phyloP scores from a whole-genome alignment of 2,329 filamentous ascomycete genomes.

The Ampelomyces quisqualis region DNA sequence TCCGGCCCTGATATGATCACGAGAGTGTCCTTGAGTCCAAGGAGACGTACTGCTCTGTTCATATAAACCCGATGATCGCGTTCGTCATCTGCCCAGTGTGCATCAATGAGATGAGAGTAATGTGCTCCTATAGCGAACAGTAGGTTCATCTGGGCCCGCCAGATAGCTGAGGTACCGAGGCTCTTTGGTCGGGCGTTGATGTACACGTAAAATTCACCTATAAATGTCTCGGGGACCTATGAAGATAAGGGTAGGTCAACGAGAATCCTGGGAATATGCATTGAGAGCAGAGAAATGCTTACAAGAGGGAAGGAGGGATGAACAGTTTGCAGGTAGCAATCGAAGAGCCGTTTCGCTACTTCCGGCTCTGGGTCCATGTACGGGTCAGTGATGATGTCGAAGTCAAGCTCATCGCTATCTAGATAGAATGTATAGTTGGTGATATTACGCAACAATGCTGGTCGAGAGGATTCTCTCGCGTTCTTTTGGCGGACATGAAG shows the following conservation, averaged over 20 bases:
- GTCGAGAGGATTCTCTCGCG: constrained; percentile 6
- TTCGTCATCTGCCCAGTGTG: constrained; percentile 31
- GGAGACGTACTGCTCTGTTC: constrained; percentile 30
- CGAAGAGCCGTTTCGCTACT: constrained; percentile 36
- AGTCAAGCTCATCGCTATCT: constrained; percentile 31
- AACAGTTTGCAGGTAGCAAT: constrained; percentile 42
- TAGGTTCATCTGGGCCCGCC: constrained; percentile 45
- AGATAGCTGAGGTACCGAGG: constrained; percentile 19
- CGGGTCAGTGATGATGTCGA: constrained; percentile 30
- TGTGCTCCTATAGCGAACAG: constrained; percentile 48
- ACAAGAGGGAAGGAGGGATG: constrained; percentile 36
- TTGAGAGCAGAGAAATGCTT: background rate
- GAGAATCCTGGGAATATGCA: too few species aligned
- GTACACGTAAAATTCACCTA: constrained; percentile 22
- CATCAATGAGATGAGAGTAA: constrained; percentile 38
- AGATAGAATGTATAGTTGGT: constrained; percentile 39
- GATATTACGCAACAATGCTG: constrained; percentile 17
- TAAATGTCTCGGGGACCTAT: constrained; percentile 22
- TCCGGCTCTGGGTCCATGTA: constrained; percentile 34
- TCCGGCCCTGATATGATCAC: constrained; percentile 34
- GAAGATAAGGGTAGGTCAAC: background rate
- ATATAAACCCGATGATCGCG: constrained; percentile 45
- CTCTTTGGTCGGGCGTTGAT: constrained; percentile 8
- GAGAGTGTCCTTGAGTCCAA: constrained; percentile 21
- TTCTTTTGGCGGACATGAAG: constrained; percentile 20